phyloP scores from a whole-genome alignment of 148 eudicot species.

The Vaccinium macrocarpon region DNA sequence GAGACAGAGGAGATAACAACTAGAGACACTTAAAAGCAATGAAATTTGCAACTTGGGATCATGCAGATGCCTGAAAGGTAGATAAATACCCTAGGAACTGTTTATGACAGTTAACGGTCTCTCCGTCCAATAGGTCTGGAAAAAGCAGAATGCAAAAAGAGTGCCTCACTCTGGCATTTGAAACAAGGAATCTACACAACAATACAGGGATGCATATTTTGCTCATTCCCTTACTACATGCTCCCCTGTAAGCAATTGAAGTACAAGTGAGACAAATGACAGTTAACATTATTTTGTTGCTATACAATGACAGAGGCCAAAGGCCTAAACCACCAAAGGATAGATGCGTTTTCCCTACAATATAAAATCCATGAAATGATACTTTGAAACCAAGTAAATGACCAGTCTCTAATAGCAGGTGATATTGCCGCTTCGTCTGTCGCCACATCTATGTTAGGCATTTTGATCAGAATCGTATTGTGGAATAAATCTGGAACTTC shows the following conservation, averaged over 20 bases:
- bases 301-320: too few relatives aligned
- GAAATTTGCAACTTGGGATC: not conserved
- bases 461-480: not conserved
- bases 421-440: not conserved
- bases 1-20: not conserved
- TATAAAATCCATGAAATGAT: not conserved
- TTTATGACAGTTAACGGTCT: not conserved
- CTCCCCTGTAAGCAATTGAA: too few relatives aligned
- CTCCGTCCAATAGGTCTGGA: not conserved
- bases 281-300: too few relatives aligned
- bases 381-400: not conserved
- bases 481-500: too few relatives aligned
- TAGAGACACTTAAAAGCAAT: not conserved
- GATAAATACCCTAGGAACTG: not conserved
- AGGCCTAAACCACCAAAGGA: too few relatives aligned
- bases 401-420: not conserved
- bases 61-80: not conserved
- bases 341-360: too few relatives aligned
- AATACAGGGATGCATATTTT: too few relatives aligned
- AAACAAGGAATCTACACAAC: too few relatives aligned
- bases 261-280: too few relatives aligned
- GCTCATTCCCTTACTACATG: too few relatives aligned
- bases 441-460: not conserved
- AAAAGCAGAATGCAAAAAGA: not conserved
- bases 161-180: too few relatives aligned